phyloP scores from a whole-genome alignment of 495 filamentous ascomycete species.

The Cairneyella variabilis region DNA sequence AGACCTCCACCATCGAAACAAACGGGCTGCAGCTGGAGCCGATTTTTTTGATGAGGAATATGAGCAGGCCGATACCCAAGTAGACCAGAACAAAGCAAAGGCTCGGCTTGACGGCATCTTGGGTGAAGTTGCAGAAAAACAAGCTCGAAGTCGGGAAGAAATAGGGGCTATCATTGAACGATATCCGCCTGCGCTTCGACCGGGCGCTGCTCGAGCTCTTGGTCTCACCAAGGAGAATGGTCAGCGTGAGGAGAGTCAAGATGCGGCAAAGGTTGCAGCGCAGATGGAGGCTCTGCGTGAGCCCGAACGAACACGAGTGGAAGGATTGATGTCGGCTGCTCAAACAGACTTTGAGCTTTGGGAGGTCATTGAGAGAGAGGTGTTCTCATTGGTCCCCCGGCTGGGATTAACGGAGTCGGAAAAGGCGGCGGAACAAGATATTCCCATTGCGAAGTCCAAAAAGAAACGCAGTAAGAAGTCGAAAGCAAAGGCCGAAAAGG shows the following conservation, averaged over 20 bases:
- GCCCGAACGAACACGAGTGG: constrained; percentile 41
- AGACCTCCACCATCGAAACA: constrained; percentile 36
- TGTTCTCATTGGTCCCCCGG: constrained; percentile 58
- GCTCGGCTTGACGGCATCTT: constrained; percentile 11
- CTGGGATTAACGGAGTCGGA: constrained; percentile 32
- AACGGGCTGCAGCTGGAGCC: background rate
- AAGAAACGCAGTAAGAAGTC: constrained; percentile 13
- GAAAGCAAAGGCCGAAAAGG: constrained; percentile 19
- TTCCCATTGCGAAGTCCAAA: background rate
- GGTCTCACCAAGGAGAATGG: constrained; percentile 4
- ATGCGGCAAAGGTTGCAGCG: background rate
- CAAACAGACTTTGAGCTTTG: constrained; percentile 66
- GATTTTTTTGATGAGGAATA: background rate
- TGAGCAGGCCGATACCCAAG: background rate
- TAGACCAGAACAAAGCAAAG: background rate
- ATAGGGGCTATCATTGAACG: constrained; percentile 10
- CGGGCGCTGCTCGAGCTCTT: constrained; percentile 22
- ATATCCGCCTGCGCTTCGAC: constrained; percentile 20
- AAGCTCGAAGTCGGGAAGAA: background rate
- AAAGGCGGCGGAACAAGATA: background rate
- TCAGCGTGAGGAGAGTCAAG: background rate
- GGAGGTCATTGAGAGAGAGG: constrained; percentile 63
- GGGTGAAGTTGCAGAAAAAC: background rate
- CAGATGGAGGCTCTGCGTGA: constrained; percentile 34
- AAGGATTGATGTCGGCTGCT: constrained; percentile 42